phyloP scores from a whole-genome alignment of 176 grass and related monocot genomes.

The Luzula sylvatica region DNA sequence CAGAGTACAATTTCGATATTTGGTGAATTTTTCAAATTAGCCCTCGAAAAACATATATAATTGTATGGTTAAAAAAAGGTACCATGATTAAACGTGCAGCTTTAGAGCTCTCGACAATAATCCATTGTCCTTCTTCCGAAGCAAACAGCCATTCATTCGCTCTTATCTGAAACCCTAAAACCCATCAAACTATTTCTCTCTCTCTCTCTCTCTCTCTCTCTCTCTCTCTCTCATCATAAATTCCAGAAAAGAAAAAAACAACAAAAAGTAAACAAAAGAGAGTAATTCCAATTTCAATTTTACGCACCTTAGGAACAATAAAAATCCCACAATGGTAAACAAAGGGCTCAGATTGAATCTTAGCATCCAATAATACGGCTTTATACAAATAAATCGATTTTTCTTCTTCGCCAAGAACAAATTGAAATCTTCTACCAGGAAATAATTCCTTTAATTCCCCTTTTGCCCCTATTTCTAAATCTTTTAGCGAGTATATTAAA shows the following conservation, averaged over 20 bases:
- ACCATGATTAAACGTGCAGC: constrained; percentile 84
- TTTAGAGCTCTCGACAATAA: constrained; percentile 81
- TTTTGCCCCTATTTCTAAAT: constrained; percentile 78
- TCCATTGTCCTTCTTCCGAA: constrained; percentile 95
- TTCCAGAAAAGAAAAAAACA: neutral
- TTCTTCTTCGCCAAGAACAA: constrained; percentile 79
- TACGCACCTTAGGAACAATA: constrained; percentile 82
- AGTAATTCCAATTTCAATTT: neutral
- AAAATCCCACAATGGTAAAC: constrained; percentile 78
- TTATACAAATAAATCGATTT: constrained; percentile 67
- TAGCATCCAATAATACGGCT: constrained; percentile 66
- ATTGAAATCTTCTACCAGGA: constrained; percentile 53
- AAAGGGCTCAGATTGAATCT: constrained; percentile 49
- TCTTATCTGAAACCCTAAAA: constrained; percentile 55
- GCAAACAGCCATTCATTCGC: constrained; percentile 84
- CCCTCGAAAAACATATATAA: neutral
- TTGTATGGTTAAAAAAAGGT: constrained; percentile 20
- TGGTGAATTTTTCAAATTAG: neutral
- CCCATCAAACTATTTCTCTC: neutral
- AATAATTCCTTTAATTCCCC: constrained; percentile 63
- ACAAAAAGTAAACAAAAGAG: neutral
- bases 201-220: neutral
- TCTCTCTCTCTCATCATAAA: neutral
- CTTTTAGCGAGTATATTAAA: constrained; percentile 57
- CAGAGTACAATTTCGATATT: too few species aligned